Base-by-base conservation (phyloP, 768 basidiomycete genomes). In the Rhodotorula kratochvilovae region DNA sequence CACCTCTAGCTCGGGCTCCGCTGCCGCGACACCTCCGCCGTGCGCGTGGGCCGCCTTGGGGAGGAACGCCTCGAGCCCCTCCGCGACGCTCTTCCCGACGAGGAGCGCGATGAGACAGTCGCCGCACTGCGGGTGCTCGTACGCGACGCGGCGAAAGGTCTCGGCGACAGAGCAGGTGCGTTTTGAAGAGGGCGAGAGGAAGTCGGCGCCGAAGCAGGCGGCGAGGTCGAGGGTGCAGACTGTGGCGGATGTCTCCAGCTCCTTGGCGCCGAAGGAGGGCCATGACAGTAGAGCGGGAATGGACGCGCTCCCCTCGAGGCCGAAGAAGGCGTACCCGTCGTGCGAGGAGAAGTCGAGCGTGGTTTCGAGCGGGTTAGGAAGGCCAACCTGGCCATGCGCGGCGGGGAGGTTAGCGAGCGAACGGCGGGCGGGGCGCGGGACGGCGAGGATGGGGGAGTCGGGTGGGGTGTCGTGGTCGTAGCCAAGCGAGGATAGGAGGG, bases 1-100 rank as follows among this genome's bases (percentile, higher is more conserved):
- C 1, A 45, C 56, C 0, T 5, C 11, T 16, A 31, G 15, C 45
- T 45, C 42, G 7, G 16, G 4, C 27, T 29, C 45, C 17, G 13
- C 54, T 55, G 7, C n/a, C 29, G 2, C 29, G 13, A 5, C 21
- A 12, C 12, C 15, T 0, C 19, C 11, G 12, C 39, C 48, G 19
- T 7, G 50, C 39, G 8, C 59, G 15, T 21, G 23, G 23, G 3
- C 36, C 25, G 4, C 12, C 10, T 21, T 19, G 19, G 83, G 83
- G 6, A 83, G 73, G 73, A 83, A 81, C 10, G 81, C 80, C 17
- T 78, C 76, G 5, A 83, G 68, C 7, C 83, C 83, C 11, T 74
- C 70, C 16, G 74, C 68, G 10, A 81, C 79, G 71, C 81, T 81
- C 4, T 74, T 68, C 16, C 76, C 60, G 17, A 82, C 67, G 39